These are phyloP conservation scores for Coniella lustricola DNA, from an alignment of 2,329 filamentous ascomycete species.

Conservation along the genomic window DNA sequence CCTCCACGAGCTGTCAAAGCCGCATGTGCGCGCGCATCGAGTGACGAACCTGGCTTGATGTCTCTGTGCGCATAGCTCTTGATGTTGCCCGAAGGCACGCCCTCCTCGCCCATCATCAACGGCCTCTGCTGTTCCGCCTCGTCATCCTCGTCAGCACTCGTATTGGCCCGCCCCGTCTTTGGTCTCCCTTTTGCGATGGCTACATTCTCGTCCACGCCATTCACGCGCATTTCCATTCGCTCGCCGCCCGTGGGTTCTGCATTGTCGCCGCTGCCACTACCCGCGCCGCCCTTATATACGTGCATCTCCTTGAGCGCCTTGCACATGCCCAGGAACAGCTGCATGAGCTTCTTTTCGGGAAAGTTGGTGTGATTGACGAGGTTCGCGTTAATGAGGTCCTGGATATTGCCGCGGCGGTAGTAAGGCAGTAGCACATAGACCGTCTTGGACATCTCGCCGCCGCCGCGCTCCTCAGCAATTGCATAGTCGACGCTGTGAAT, in stretches of 20 bases:
- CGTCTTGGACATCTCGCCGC: constrained; percentile 66
- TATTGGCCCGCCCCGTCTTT: constrained; percentile 30
- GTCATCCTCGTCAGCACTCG: constrained; percentile 55
- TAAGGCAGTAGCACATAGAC: constrained; percentile 96
- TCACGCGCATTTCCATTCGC: constrained; percentile 45
- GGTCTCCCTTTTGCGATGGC: constrained; percentile 32
- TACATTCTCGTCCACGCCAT: constrained; percentile 30
- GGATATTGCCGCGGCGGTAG: constrained; percentile 88
- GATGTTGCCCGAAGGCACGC: constrained; percentile 61
- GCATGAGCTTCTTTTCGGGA: constrained; percentile 81
- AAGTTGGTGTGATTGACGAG: constrained; percentile 90
- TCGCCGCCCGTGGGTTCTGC: constrained; percentile 25
- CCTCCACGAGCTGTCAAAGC: no score
- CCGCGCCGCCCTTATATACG: constrained; percentile 58
- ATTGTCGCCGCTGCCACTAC: neutral
- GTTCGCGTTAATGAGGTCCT: constrained; percentile 98
- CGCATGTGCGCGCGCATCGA: no score
- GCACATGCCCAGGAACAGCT: constrained; percentile 86
- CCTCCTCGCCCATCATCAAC: constrained; percentile 68
- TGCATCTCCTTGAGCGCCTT: constrained; percentile 86
- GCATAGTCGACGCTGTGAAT: constrained; percentile 80
- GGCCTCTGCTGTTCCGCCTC: constrained; percentile 72
- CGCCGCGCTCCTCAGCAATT: constrained; percentile 65
- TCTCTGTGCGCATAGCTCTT: constrained; percentile 90
- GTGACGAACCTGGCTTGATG: constrained; percentile 76